Evolutionary conservation across 352 stramenopile genomes (phyloP).

Genomic region (Pythium dissimile): DNA sequence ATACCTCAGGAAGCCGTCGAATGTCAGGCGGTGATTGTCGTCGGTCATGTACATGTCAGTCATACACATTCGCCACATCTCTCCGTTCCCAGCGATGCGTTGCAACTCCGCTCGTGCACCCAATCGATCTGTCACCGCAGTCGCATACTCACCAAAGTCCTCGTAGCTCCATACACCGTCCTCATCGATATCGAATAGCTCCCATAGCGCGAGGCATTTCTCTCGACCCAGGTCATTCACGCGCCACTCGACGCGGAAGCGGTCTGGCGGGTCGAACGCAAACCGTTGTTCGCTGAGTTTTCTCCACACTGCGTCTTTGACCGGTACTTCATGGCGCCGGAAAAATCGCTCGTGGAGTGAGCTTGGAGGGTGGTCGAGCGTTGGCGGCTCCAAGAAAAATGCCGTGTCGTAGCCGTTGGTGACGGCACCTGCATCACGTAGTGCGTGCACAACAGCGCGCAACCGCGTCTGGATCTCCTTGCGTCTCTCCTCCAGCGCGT

Average conservation of each 20-base stretch:
- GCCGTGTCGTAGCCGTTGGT: constrained; percentile 47
- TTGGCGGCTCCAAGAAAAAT: constrained; percentile 44
- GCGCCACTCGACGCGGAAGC: constrained; percentile 29
- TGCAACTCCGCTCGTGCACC: constrained; percentile 24
- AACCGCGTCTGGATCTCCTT: constrained; percentile 38
- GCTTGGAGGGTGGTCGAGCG: constrained; percentile 13
- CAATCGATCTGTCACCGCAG: constrained; percentile 25
- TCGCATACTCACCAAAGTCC: constrained; percentile 65
- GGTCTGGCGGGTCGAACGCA: constrained; percentile 45
- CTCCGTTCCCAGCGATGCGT: constrained; percentile 28
- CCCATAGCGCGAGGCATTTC: constrained; percentile 51
- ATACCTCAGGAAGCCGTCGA: constrained; percentile 57
- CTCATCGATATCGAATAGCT: constrained; percentile 47
- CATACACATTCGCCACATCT: constrained; percentile 70
- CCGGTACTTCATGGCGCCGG: constrained; percentile 6
- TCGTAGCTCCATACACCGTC: constrained; percentile 50
- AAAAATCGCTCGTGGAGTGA: constrained; percentile 35
- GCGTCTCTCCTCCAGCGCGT: constrained; percentile 33
- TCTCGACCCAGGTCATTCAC: constrained; percentile 36
- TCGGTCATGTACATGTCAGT: constrained; percentile 49
- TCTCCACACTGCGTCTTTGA: constrained; percentile 18
- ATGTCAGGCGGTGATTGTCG: constrained; percentile 35
- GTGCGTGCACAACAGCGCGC: constrained; percentile 31
- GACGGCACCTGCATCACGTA: constrained; percentile 45
- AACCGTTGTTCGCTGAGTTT: constrained; percentile 29